Evolutionary conservation across 257 asterid genomes (phyloP).

Genomic region (Solanum boliviense): DNA sequence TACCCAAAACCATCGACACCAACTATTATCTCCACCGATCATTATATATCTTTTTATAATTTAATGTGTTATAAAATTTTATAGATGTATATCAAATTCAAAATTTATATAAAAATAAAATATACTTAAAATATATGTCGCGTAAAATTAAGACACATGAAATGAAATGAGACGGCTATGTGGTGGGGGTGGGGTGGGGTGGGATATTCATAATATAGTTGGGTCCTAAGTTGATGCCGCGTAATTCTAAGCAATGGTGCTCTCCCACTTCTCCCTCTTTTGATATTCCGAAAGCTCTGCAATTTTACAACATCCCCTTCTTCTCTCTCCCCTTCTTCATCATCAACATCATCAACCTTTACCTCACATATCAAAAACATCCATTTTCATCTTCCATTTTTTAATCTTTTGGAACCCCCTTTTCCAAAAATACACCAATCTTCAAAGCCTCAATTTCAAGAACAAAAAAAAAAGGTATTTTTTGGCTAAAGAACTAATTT

Average conservation of each 20-base stretch:
- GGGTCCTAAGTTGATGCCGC: constrained; percentile 18
- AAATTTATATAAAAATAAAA: background rate
- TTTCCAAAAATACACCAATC: background rate
- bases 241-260: constrained; percentile 7
- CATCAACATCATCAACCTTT: background rate
- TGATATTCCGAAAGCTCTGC: constrained; percentile 23
- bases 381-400: constrained; percentile 2
- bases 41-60: background rate
- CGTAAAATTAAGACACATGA: background rate
- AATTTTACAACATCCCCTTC: constrained; percentile 4
- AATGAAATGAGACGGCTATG: background rate
- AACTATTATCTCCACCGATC: background rate
- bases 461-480: background rate
- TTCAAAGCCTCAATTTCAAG: background rate
- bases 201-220: background rate
- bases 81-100: background rate
- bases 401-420: constrained; percentile 6
- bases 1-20: background rate
- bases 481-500: background rate
- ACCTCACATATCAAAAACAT: background rate
- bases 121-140: too few species aligned
- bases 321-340: background rate
- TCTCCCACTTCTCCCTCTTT: constrained; percentile 7
- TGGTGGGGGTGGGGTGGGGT: background rate
- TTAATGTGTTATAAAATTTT: background rate